These are phyloP conservation scores for Ustilago sp. DNA, from an alignment of 1,284 basidiomycete species.

Conservation along the genomic window DNA sequence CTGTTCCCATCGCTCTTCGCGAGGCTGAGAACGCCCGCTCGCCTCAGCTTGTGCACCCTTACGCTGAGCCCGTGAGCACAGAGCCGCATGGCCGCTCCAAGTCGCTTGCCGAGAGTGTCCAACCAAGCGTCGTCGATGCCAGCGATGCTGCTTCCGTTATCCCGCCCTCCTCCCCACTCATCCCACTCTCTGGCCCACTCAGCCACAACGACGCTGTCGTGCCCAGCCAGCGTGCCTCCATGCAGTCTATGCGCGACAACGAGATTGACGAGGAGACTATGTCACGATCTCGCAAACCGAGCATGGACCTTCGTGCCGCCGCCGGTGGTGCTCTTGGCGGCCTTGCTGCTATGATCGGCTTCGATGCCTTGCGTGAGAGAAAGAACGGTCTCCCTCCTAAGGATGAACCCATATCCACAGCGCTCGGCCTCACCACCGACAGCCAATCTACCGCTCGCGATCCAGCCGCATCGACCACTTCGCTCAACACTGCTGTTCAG, in stretches of 20 bases:
- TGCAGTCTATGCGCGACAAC: constrained; percentile 43
- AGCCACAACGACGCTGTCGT: constrained; percentile 51
- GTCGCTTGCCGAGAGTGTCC: constrained; percentile 44
- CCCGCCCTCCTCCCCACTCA: constrained; percentile 43
- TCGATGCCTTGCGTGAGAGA: constrained; percentile 45
- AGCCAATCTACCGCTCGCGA: constrained; percentile 7
- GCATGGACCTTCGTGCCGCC: constrained; percentile 45
- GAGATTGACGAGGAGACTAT: constrained; percentile 48
- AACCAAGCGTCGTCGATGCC: constrained; percentile 46
- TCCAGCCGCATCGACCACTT: constrained; percentile 23
- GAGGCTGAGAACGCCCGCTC: constrained; percentile 51
- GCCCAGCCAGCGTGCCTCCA: constrained; percentile 42
- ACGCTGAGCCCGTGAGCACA: background rate
- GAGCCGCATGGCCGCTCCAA: constrained; percentile 35
- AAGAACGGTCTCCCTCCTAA: constrained; percentile 47
- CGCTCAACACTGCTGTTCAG: constrained; percentile 23
- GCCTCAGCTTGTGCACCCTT: constrained; percentile 48
- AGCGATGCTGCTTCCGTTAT: constrained; percentile 43
- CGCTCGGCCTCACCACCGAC: constrained; percentile 25
- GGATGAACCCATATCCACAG: constrained; percentile 24
- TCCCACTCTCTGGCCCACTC: constrained; percentile 51
- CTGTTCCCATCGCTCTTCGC: constrained; percentile 41
- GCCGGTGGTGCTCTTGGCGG: constrained; percentile 52
- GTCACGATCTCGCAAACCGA: constrained; percentile 39
- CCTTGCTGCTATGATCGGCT: constrained; percentile 52